phyloP scores from a whole-genome alignment of 2,329 filamentous ascomycete genomes.

The Davidsoniella neocaledoniae region DNA sequence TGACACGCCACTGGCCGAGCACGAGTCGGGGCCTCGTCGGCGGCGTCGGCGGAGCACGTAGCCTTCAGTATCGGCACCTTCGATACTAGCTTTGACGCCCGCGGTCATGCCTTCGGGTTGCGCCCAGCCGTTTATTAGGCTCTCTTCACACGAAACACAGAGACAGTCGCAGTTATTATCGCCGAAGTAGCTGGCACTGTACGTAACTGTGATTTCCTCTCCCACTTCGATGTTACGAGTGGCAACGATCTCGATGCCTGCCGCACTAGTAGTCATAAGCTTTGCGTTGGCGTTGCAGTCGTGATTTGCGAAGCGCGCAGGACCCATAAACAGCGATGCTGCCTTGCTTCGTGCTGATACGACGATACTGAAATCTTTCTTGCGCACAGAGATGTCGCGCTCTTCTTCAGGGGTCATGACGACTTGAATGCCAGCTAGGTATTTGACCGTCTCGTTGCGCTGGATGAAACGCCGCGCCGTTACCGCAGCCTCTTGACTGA shows the following conservation, averaged over 20 bases:
- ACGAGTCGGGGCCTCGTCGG: conserved; percentile 28
- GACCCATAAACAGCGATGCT: conserved; percentile 83
- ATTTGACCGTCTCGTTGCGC: conserved; percentile 75
- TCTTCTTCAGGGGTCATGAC: conserved; percentile 87
- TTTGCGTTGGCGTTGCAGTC: conserved; percentile 87
- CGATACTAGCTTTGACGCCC: conserved; percentile 32
- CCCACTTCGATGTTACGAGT: conserved; percentile 65
- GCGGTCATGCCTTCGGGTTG: conserved; percentile 29
- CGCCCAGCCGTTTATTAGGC: conserved; percentile 68
- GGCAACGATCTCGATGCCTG: conserved; percentile 83
- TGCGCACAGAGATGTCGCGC: conserved; percentile 56
- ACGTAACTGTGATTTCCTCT: conserved; percentile 92
- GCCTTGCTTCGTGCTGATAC: conserved; percentile 84
- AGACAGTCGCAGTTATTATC: conserved; percentile 89
- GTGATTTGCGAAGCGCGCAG: conserved; percentile 91
- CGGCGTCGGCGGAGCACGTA: conserved; percentile 41
- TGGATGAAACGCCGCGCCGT: conserved; percentile 65
- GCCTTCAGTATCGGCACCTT: conserved; percentile 30
- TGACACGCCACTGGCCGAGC: conserved; percentile 26
- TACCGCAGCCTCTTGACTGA: conserved; percentile 73
- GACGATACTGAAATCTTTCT: conserved; percentile 94
- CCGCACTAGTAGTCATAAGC: conserved; percentile 65
- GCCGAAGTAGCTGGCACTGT: conserved; percentile 92
- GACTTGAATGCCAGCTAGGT: conserved; percentile 80
- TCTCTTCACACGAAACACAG: conserved; percentile 69